A percentile compares a stretch with the other conserved stretches of the same genome.
These are phyloP conservation scores for Hymenotorrendiella dingleyae DNA, from an alignment of 2,329 filamentous ascomycete genomes.

Conservation along the genomic window DNA sequence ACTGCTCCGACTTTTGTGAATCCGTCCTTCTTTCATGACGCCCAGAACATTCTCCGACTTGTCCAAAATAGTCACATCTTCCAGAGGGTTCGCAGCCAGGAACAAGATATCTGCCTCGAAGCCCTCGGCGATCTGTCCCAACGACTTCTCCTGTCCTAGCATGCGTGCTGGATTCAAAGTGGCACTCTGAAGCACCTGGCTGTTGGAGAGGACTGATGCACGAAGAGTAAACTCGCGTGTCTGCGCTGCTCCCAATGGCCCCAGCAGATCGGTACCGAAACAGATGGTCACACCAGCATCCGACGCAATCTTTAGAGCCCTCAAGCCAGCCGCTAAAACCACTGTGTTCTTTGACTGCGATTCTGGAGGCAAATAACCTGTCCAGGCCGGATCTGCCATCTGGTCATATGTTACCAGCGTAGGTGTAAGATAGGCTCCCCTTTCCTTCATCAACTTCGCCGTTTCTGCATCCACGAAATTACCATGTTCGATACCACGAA, in stretches of 20 bases:
- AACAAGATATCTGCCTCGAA: constrained; percentile 49
- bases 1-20: constrained; percentile 27
- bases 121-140: constrained; percentile 46
- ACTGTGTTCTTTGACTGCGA: constrained; percentile 44
- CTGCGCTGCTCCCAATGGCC: constrained; percentile 43
- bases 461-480: constrained; percentile 55
- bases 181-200: constrained; percentile 43
- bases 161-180: constrained; percentile 48
- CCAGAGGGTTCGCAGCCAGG: constrained; percentile 45
- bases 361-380: constrained; percentile 38
- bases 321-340: constrained; percentile 42
- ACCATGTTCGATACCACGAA: constrained; percentile 53
- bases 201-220: constrained; percentile 35
- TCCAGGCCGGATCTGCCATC: constrained; percentile 40
- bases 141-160: constrained; percentile 38
- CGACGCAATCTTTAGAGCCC: constrained; percentile 41
- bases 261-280: constrained; percentile 49
- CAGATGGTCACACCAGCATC: constrained; percentile 50
- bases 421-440: constrained; percentile 45
- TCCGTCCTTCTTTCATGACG: constrained; percentile 49
- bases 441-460: constrained; percentile 44
- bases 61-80: constrained; percentile 46
- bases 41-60: constrained; percentile 41
- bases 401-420: constrained; percentile 47
- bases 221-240: constrained; percentile 43